These are phyloP conservation scores for Candida tropicalis DNA, from an alignment of 1,139 yeast genomes.

Conservation along the genomic window DNA sequence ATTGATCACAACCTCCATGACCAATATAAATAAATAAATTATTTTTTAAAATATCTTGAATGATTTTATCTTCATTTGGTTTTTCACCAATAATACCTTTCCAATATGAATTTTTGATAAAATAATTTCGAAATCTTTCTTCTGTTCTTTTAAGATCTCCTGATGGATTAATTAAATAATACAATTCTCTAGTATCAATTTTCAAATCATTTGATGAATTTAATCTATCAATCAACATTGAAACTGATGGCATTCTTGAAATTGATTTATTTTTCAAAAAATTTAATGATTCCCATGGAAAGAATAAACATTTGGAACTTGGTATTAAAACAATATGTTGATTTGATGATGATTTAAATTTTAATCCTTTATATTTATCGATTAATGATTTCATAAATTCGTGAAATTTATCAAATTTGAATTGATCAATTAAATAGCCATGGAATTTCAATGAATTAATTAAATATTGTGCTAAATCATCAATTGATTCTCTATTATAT, in stretches of 20 bases:
- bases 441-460: constrained; percentile 62
- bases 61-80: constrained; percentile 57
- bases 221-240: constrained; percentile 47
- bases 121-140: constrained; percentile 51
- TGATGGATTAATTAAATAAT: constrained; percentile 77
- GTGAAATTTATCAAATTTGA: constrained; percentile 57
- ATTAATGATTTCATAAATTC: constrained; percentile 28
- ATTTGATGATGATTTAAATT: constrained; percentile 3
- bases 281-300: constrained; percentile 90
- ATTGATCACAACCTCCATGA: constrained; percentile 95
- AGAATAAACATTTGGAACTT: constrained; percentile 59
- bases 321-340: constrained; percentile 72
- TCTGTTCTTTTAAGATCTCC: constrained; percentile 77
- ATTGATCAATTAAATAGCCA: constrained; percentile 66
- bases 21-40: constrained; percentile 81
- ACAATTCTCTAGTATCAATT: constrained; percentile 27
- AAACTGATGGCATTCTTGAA: constrained; percentile 75
- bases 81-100: constrained; percentile 51
- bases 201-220: constrained; percentile 14
- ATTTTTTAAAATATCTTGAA: constrained; percentile 37
- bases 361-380: constrained; percentile 40
- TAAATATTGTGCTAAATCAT: constrained; percentile 65
- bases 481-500: constrained; percentile 24
- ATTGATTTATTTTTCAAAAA: constrained; percentile 57
- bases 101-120: constrained; percentile 51